Conservation (phyloP, 2,329 filamentous ascomycete species). For the Conoideocrella luteorostrata region DNA sequence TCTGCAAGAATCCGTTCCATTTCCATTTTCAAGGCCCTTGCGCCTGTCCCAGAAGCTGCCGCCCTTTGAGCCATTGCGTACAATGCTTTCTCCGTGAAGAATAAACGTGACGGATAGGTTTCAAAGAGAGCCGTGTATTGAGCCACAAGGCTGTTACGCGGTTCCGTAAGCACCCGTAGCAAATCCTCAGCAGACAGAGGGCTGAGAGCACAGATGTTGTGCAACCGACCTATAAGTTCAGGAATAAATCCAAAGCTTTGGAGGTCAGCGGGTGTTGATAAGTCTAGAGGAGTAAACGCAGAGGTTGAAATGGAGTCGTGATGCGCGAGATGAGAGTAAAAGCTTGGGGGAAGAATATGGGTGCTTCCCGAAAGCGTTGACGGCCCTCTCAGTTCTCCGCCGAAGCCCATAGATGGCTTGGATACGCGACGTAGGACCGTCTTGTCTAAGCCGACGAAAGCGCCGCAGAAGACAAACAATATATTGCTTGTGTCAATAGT, state of each 20-base stretch:
- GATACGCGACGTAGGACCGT: slow-evolving; percentile 80
- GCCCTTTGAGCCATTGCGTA: slow-evolving; percentile 69
- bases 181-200: slow-evolving; percentile 63
- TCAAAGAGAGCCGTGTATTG: slow-evolving; percentile 88
- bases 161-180: slow-evolving; percentile 85
- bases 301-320: slow-evolving; percentile 32
- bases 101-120: slow-evolving; percentile 69
- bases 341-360: slow-evolving; percentile 59
- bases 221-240: slow-evolving; percentile 91
- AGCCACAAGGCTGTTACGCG: slow-evolving; percentile 76
- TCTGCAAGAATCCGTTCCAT: slow-evolving; percentile 74
- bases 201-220: slow-evolving; percentile 80
- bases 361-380: slow-evolving; percentile 41
- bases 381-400: slow-evolving; percentile 65
- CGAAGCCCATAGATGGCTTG: slow-evolving; percentile 82
- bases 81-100: slow-evolving; percentile 78
- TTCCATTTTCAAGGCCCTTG: slow-evolving; percentile 70
- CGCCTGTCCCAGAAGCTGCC: slow-evolving; percentile 61
- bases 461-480: slow-evolving; percentile 92
- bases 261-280: slow-evolving; percentile 68
- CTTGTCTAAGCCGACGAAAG: slow-evolving; percentile 89
- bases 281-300: slow-evolving; percentile 56
- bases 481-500: slow-evolving; percentile 93
- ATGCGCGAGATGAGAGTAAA: slow-evolving; percentile 52
- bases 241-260: slow-evolving; percentile 89